Evolutionary conservation across 441 rosid genomes (phyloP).

Genomic region (Melastoma candidum): DNA sequence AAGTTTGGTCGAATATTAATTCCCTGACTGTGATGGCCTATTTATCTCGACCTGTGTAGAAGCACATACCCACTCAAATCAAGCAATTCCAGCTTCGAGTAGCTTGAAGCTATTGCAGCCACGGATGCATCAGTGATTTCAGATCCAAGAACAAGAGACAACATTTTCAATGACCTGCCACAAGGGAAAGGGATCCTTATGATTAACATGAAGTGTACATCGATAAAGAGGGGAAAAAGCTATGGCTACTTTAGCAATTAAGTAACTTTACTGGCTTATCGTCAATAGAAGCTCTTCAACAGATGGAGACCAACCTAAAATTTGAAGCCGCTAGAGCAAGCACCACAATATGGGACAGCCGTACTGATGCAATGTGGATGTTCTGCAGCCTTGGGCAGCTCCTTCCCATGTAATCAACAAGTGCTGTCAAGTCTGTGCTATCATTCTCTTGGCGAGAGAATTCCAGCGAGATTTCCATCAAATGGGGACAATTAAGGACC

Average conservation of each 20-base stretch:
- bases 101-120: constrained; percentile 79
- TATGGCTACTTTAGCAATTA: no score
- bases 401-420: constrained; percentile 71
- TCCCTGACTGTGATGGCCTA: no score
- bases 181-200: background rate
- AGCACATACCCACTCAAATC: constrained; percentile 93
- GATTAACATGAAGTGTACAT: no score
- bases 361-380: constrained; percentile 72
- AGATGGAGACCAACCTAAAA: constrained; percentile 42
- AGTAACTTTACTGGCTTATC: no score
- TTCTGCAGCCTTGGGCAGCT: constrained; percentile 61
- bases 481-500: constrained; percentile 75
- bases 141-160: constrained; percentile 88
- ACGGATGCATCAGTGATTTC: constrained; percentile 89
- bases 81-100: constrained; percentile 69
- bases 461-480: constrained; percentile 70
- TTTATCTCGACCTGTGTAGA: constrained; percentile 1
- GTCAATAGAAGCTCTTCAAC: constrained; percentile 4
- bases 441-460: constrained; percentile 76
- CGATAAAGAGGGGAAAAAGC: no score
- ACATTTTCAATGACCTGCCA: constrained; percentile 74
- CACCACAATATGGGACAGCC: constrained; percentile 70
- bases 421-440: constrained; percentile 51
- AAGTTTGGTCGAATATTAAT: background rate
- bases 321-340: constrained; percentile 74